phyloP scores from a whole-genome alignment of 768 basidiomycete species.

The Auriculariales sp. region DNA sequence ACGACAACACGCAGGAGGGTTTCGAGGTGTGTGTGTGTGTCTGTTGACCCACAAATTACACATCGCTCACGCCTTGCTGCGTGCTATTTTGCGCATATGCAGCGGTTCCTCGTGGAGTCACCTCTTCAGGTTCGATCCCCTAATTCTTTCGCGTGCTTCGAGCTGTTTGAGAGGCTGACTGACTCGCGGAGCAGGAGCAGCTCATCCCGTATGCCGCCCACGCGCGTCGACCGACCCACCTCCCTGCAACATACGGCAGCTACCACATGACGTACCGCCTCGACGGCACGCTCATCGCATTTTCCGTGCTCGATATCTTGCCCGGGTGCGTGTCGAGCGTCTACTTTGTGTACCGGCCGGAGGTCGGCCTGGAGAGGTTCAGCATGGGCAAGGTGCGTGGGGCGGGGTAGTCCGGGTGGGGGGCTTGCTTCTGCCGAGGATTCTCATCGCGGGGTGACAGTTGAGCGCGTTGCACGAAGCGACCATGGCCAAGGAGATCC shows the following conservation, averaged over 20 bases:
- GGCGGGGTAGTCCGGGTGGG: too few species aligned
- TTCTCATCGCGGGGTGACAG: too few species aligned
- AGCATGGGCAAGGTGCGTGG: slow-evolving; percentile 61
- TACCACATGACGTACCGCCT: slow-evolving; percentile 83
- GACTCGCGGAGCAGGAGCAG: slow-evolving; percentile 29
- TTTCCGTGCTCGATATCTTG: slow-evolving; percentile 83
- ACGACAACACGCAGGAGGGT: slow-evolving; percentile 27
- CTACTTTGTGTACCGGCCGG: slow-evolving; percentile 69
- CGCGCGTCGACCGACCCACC: slow-evolving; percentile 28
- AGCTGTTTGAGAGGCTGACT: not conserved
- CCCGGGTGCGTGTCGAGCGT: slow-evolving; percentile 71
- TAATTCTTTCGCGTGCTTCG: not conserved
- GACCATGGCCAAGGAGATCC: slow-evolving; percentile 60
- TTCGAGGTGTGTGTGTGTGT: slow-evolving; percentile 28
- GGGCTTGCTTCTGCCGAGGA: too few species aligned
- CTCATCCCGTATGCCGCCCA: slow-evolving; percentile 40
- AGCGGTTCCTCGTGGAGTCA: slow-evolving; percentile 62
- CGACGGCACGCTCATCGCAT: slow-evolving; percentile 67
- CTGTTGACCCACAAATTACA: not conserved
- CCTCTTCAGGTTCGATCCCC: slow-evolving; percentile 46
- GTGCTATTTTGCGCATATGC: too few species aligned
- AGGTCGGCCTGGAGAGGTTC: slow-evolving; percentile 48
- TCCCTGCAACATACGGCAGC: slow-evolving; percentile 76
- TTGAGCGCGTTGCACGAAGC: slow-evolving; percentile 76
- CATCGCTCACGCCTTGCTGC: too few species aligned